phyloP scores from a whole-genome alignment of 2,329 filamentous ascomycete genomes.

The Diaporthe sp. region DNA sequence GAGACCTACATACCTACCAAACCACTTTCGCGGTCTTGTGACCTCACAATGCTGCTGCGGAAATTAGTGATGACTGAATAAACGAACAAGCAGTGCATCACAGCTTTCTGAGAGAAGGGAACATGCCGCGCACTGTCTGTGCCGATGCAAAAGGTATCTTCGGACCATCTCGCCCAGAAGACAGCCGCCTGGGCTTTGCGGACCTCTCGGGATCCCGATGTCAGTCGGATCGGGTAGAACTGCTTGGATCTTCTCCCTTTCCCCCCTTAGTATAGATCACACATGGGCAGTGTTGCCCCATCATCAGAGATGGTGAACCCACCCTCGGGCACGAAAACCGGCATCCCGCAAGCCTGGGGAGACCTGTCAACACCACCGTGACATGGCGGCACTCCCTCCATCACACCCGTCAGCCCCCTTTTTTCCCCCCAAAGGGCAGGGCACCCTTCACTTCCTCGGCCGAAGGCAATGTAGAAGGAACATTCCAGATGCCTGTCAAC shows the following conservation, averaged over 20 bases:
- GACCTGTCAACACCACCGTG: neutral
- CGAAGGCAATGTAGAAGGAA: neutral
- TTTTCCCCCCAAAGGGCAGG: neutral
- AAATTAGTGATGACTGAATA: no score
- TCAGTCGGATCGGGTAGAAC: neutral
- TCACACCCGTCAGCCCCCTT: neutral
- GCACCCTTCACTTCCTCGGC: neutral
- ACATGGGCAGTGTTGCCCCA: conserved; percentile 5
- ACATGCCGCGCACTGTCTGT: neutral
- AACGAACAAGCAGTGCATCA: neutral
- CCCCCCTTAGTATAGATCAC: neutral
- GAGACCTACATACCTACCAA: neutral
- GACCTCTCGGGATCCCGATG: conserved; percentile 4
- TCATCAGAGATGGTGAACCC: conserved; percentile 7
- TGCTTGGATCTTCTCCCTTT: neutral
- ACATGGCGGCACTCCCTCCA: neutral
- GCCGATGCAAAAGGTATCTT: neutral
- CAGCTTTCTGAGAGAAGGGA: neutral
- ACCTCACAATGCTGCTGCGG: neutral
- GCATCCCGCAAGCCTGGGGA: neutral
- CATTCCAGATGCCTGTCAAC: neutral
- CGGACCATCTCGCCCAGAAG: neutral
- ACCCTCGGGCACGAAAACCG: neutral
- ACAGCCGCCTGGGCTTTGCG: neutral
- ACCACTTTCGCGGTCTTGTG: neutral